Evolutionary conservation across 495 filamentous ascomycete species (phyloP), one percentile per base, ranked within the genome.

Genomic region (Poronia punctata): DNA sequence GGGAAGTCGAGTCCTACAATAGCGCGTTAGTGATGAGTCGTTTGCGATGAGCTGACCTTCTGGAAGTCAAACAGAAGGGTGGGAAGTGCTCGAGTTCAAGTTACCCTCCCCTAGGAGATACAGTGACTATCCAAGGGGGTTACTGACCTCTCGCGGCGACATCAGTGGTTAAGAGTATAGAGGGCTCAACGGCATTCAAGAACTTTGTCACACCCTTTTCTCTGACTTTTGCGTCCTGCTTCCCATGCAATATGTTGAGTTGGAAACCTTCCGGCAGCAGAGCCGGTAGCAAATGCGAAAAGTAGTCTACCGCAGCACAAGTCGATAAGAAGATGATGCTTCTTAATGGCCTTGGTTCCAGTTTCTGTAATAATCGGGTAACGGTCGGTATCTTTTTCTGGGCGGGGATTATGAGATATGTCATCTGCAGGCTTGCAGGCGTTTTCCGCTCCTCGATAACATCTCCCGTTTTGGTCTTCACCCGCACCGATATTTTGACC

Each of bases 241-340:
- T 95, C 24, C 92, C 92, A 52, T 98, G 92, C 1, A 98, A 73
- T 5, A 89, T 81, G 15, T 92, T 71, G 5, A 93, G 64, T 11
- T 70, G 67, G 52, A 86, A 85, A 12, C 75, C 72, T 6, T 76
- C 54, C 0, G 68, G 71, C 10, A 93, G 67, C 14, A 88, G 56
- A 1, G 66, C 49, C 0, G 84, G 82, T 19, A 97, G 71, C 11
- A 94, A 72, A 41, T 82, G 71, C 18, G 84, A 72, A 52, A 90
- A 88, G 60, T 95, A 96, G 60, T 96, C 92, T 16, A 97, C 93
- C n/a, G 82, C 84, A 17, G 86, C 86, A 53, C 93, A 95, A 25
- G 88, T 96, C 12, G 90, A 92, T 23, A 97, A 75, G 59, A 95
- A 98, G 52, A 95, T 70, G 40, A 98, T 97, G n/a, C 80, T 78